These are phyloP conservation scores for Pseudonectria foliicola DNA, from an alignment of 2,329 filamentous ascomycete species.

Conservation along the genomic window DNA sequence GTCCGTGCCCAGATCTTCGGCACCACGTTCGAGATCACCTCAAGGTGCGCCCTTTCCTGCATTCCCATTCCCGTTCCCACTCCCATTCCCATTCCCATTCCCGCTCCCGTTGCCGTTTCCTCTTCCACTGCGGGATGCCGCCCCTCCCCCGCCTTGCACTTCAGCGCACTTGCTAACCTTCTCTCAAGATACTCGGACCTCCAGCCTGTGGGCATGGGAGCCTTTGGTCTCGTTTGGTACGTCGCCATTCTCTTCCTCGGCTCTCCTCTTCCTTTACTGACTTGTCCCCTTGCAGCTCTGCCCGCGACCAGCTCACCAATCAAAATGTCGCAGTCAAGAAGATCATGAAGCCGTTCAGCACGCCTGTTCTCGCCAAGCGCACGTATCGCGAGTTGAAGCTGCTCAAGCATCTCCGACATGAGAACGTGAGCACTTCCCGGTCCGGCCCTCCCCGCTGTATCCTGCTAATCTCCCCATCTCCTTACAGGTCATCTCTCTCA, in stretches of 20 bases:
- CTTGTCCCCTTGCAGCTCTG: slow-evolving; percentile 56
- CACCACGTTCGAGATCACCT: slow-evolving; percentile 99
- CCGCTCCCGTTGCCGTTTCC: background rate
- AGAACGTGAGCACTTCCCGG: slow-evolving; percentile 61
- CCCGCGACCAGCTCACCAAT: slow-evolving; percentile 93
- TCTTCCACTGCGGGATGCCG: background rate
- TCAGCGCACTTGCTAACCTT: slow-evolving; percentile 8
- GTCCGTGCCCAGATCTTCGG: slow-evolving; percentile 98
- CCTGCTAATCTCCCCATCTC: slow-evolving; percentile 6
- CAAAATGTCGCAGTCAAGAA: slow-evolving; percentile 99
- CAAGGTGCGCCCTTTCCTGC: slow-evolving; percentile 65
- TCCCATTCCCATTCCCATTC: too few species aligned
- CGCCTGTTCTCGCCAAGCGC: slow-evolving; percentile 93
- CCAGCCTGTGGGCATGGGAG: slow-evolving; percentile 98
- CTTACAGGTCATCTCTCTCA: slow-evolving; percentile 83
- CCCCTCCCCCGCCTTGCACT: background rate
- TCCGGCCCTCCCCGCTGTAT: background rate
- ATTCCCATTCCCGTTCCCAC: background rate
- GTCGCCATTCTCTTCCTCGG: slow-evolving; percentile 19
- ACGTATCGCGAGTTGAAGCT: slow-evolving; percentile 97
- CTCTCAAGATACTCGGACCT: slow-evolving; percentile 81
- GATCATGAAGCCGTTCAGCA: slow-evolving; percentile 99
- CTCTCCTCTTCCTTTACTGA: slow-evolving; percentile 2
- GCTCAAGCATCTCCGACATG: slow-evolving; percentile 90
- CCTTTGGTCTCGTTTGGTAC: slow-evolving; percentile 96